phyloP scores from a whole-genome alignment of 345 rosid genomes.

The Acer saccharum region DNA sequence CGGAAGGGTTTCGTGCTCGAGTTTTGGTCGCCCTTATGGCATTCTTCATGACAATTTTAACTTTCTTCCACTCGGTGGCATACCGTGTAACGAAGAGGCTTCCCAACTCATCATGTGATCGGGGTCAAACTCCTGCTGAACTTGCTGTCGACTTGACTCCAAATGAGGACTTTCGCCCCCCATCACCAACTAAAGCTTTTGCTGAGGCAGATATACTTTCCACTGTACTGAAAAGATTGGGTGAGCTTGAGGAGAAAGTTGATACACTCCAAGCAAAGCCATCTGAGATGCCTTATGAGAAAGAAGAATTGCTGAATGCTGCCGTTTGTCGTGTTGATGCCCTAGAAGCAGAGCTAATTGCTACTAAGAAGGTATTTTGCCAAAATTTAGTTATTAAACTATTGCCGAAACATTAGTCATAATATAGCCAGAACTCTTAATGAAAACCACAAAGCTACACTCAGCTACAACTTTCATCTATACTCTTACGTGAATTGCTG shows the following conservation, averaged over 20 bases:
- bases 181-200: conserved; percentile 53
- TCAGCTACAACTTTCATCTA: too few relatives aligned
- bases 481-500: too few relatives aligned
- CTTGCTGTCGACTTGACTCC: conserved; percentile 26
- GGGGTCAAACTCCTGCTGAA: conserved; percentile 42
- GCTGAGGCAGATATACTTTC: conserved; percentile 65
- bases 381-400: neutral
- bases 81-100: conserved; percentile 47
- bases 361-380: conserved; percentile 87
- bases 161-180: conserved; percentile 55
- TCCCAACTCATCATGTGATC: conserved; percentile 36
- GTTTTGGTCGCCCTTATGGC: conserved; percentile 50
- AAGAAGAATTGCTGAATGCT: conserved; percentile 93
- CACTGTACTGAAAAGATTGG: conserved; percentile 73
- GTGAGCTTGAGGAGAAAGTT: conserved; percentile 90
- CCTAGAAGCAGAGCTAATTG: conserved; percentile 96
- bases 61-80: conserved; percentile 55
- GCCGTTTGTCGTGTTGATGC: conserved; percentile 99
- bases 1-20: conserved; percentile 57
- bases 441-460: neutral
- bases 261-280: conserved; percentile 84
- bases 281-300: conserved; percentile 94
- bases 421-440: neutral
- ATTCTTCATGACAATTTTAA: conserved; percentile 58
- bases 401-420: neutral